Percentiles rank a stretch among this genome's conserved stretches.
These are phyloP conservation scores for Aechmea fasciata DNA, from an alignment of 176 grass and related monocot species.

Conservation along the genomic window DNA sequence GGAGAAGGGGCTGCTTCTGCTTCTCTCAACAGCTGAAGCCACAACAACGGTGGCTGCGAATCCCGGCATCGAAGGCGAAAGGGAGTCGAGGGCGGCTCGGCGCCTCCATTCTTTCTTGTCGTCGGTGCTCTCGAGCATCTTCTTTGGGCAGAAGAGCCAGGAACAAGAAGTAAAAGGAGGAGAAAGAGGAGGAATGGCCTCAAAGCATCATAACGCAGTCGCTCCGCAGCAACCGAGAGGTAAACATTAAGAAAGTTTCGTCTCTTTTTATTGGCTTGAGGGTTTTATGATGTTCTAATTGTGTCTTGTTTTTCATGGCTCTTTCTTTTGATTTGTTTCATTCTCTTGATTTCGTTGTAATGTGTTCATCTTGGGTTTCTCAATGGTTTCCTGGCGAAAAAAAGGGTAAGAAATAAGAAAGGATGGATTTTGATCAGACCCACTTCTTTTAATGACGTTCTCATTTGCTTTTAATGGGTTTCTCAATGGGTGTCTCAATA, in stretches of 20 bases:
- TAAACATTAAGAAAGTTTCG: conserved; percentile 9
- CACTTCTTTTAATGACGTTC: no score
- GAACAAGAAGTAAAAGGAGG: not conserved
- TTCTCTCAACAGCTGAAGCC: conserved; percentile 21
- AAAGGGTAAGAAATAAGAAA: no score
- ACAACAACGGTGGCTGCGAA: conserved; percentile 38
- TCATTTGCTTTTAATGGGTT: no score
- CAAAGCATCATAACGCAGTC: conserved; percentile 34
- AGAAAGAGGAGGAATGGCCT: conserved; percentile 40
- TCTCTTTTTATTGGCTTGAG: not conserved
- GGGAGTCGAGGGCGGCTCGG: conserved; percentile 36
- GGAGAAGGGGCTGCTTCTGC: conserved; percentile 5
- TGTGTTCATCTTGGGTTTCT: no score
- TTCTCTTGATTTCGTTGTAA: no score
- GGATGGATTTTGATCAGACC: no score
- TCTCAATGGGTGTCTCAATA: no score
- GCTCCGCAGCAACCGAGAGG: conserved; percentile 43
- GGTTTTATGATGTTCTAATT: no score
- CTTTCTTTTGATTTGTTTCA: no score
- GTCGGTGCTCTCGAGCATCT: conserved; percentile 44
- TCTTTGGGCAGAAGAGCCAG: conserved; percentile 16
- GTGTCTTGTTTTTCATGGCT: no score
- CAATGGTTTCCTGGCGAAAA: no score
- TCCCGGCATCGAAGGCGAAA: conserved; percentile 32
- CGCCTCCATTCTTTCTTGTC: conserved; percentile 57